Base-by-base conservation (phyloP, 768 basidiomycete genomes). In the Lactifluus piperatus region DNA sequence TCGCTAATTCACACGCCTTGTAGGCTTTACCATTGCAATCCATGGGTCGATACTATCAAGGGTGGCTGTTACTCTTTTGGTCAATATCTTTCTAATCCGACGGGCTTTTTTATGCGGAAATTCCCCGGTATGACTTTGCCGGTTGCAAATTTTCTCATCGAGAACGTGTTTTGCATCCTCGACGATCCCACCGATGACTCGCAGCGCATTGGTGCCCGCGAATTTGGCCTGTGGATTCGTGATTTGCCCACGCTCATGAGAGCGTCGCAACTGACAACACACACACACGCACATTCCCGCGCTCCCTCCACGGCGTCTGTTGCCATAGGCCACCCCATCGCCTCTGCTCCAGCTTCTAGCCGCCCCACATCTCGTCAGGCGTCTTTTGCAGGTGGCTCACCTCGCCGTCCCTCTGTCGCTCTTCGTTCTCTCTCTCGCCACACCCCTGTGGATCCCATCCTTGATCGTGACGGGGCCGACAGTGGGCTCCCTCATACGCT, bases 11-110 rank as follows among this genome's bases (percentile, higher is more conserved):
- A 63, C 50, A 57, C 51, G 18, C 18, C n/a, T 48, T 53, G 26
- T 66, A 91, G 90, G 90, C 78, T 98, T 70, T 99, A 97, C 75
- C 97, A 99, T 73, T 90, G 81, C 74, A 97, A 97, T 72, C 95
- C 95, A 27, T 99, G 97, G 97, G 90, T 90, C 46, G 95, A 98
- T 70, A 95, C 95, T 1, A 81, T 85, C 32, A 80, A 86, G 62
- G 89, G 86, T 66, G 82, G 81, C 63, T 88, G 88, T 71, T 74
- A 81, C 36, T 91, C 91, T 47, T 99, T 97, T 71, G 81, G 83
- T 64, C 76, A 82, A 24, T 98, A 85, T 75, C 83, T 83, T 65
- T 79, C 79, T 58, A 81, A 89, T 62, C 91, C 91, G 30, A 78
- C 86, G 73, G 77, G 78, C 41, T 99, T 97, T 74, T 88, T 99